Evolutionary conservation across 352 stramenopile species (phyloP).

Genomic region (Pythium periplocum): DNA sequence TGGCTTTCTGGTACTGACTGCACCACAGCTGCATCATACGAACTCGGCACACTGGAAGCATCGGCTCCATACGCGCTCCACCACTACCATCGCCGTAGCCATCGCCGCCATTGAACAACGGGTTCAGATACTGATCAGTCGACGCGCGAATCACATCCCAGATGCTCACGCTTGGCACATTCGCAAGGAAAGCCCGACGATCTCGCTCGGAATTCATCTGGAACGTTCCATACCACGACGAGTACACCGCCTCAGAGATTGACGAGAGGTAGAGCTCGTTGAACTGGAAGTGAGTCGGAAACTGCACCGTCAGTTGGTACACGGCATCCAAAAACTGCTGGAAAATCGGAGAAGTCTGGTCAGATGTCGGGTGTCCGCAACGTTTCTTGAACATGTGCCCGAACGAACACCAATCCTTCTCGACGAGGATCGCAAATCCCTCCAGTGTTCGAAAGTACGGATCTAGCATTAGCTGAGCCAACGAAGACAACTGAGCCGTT

Average conservation of each 20-base stretch:
- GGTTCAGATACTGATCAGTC: slow-evolving; percentile 79
- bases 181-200: slow-evolving; percentile 52
- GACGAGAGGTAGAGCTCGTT: slow-evolving; percentile 92
- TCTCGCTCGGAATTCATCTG: slow-evolving; percentile 87
- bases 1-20: slow-evolving; percentile 85
- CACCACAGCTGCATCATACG: slow-evolving; percentile 85
- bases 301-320: slow-evolving; percentile 96
- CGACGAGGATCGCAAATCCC: slow-evolving; percentile 74
- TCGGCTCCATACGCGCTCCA: slow-evolving; percentile 46
- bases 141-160: slow-evolving; percentile 83
- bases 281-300: slow-evolving; percentile 98
- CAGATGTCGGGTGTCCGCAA: slow-evolving; percentile 70
- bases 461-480: slow-evolving; percentile 83
- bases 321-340: slow-evolving; percentile 98
- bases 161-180: slow-evolving; percentile 68
- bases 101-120: slow-evolving; percentile 59
- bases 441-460: slow-evolving; percentile 74
- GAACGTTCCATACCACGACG: slow-evolving; percentile 93
- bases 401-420: slow-evolving; percentile 88
- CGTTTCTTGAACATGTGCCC: slow-evolving; percentile 86
- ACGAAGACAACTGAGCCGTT: slow-evolving; percentile 65
- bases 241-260: slow-evolving; percentile 96
- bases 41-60: slow-evolving; percentile 78
- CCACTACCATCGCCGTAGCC: slow-evolving; percentile 16
- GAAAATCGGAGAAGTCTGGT: slow-evolving; percentile 98